phyloP scores from a whole-genome alignment of 768 basidiomycete species.

The Rhizopogon vesiculosus region DNA sequence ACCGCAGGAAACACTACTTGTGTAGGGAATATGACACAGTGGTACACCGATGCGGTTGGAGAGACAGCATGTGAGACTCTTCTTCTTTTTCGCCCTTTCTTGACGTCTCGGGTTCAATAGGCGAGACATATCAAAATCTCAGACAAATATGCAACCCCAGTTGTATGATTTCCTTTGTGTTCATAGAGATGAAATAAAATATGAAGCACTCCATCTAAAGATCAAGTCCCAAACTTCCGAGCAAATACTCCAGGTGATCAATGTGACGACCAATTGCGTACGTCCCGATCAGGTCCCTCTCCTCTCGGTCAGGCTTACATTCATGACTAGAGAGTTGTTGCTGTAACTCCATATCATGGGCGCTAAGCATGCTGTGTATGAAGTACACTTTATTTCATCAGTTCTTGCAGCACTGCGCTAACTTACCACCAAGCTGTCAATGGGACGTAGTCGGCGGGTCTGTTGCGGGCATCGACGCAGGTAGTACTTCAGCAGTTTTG shows the following conservation, averaged over 20 bases:
- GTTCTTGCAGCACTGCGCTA: neutral
- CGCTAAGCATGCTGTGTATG: conserved; percentile 23
- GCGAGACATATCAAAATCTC: conserved; percentile 20
- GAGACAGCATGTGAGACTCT: conserved; percentile 21
- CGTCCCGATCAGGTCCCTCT: neutral
- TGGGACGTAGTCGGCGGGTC: conserved; percentile 10
- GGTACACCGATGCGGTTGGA: conserved; percentile 22
- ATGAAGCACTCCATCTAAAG: neutral
- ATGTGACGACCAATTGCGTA: conserved; percentile 21
- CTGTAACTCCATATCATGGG: conserved; percentile 23
- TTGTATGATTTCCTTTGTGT: conserved; percentile 12
- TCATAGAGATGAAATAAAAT: neutral
- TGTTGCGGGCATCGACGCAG: conserved; percentile 11
- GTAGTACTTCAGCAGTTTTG: neutral
- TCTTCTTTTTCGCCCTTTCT: neutral
- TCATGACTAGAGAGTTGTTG: conserved; percentile 16
- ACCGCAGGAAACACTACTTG: conserved; percentile 20
- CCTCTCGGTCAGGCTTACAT: neutral
- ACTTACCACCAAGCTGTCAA: conserved; percentile 15
- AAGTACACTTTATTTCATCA: conserved; percentile 10
- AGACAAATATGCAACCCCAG: conserved; percentile 19
- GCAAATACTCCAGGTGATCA: conserved; percentile 18
- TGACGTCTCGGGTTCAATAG: conserved; percentile 4
- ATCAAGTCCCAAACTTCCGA: conserved; percentile 17
- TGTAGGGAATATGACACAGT: conserved; percentile 14